phyloP scores from a whole-genome alignment of 192 early-diverging fungal species.

The Backusella macrospora region DNA sequence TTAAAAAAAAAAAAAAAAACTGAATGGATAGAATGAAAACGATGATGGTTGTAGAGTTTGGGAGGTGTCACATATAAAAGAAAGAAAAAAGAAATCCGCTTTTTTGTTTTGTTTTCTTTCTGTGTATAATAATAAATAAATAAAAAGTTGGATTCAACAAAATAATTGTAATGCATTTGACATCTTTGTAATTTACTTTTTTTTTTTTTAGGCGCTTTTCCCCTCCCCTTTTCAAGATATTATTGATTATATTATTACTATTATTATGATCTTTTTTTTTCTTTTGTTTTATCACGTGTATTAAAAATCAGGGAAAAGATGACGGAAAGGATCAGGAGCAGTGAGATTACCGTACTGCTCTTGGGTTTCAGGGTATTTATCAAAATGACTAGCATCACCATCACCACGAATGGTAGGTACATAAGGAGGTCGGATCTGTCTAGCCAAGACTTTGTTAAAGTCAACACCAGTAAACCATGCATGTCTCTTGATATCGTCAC shows the following conservation, averaged over 20 bases:
- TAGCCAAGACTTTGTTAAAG: slow-evolving; percentile 57
- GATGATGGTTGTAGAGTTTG: too few species aligned
- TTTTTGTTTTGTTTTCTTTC: background rate
- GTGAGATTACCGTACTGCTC: slow-evolving; percentile 50
- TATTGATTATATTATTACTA: background rate
- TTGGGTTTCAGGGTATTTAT: slow-evolving; percentile 55
- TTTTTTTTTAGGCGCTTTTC: too few species aligned
- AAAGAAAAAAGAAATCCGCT: too few species aligned
- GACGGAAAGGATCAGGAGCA: slow-evolving; percentile 38
- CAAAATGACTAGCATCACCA: slow-evolving; percentile 60
- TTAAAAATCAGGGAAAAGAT: slow-evolving; percentile 56
- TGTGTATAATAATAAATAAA: background rate
- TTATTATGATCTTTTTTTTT: background rate
- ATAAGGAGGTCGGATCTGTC: slow-evolving; percentile 59
- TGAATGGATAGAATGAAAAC: too few species aligned
- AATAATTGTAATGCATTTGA: too few species aligned
- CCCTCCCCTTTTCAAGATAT: too few species aligned
- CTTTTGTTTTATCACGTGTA: background rate
- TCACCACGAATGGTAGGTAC: slow-evolving; percentile 56
- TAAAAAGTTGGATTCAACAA: too few species aligned
- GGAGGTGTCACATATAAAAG: too few species aligned
- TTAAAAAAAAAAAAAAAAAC: too few species aligned
- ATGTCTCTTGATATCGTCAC: slow-evolving; percentile 66
- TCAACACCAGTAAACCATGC: slow-evolving; percentile 68
- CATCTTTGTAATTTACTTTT: too few species aligned